Conservation (phyloP, 2,329 filamentous ascomycete genomes). For the Fusarium foetens region DNA sequence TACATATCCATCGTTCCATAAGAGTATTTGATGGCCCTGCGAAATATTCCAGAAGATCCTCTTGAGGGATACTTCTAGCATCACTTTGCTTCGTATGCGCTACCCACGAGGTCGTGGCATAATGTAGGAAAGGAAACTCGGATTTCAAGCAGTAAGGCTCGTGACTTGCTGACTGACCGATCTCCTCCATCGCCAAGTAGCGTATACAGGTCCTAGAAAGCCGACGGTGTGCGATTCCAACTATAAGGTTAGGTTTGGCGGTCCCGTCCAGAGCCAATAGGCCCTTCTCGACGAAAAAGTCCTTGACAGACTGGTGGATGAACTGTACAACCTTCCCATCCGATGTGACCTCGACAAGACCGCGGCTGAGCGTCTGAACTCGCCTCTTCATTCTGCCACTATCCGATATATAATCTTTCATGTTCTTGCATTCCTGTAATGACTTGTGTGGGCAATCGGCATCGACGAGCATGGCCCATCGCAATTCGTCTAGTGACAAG, state of each 20-base stretch:
- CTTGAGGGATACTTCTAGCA: background rate
- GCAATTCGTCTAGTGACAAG: too few relatives aligned
- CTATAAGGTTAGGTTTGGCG: background rate
- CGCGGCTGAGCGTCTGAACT: too few relatives aligned
- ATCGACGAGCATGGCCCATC: too few relatives aligned
- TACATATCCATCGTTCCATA: background rate
- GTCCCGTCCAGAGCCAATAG: background rate
- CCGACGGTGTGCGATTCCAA: background rate
- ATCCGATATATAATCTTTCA: too few relatives aligned
- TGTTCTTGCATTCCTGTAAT: too few relatives aligned
- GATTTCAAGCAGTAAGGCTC: background rate
- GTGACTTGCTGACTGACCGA: background rate
- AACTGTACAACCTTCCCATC: too few relatives aligned
- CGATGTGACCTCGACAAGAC: too few relatives aligned
- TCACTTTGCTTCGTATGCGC: background rate
- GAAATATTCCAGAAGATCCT: background rate
- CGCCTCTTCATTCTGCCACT: too few relatives aligned
- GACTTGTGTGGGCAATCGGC: too few relatives aligned
- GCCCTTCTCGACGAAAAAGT: background rate
- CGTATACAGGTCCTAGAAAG: background rate
- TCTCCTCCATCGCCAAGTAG: background rate
- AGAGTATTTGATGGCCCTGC: background rate
- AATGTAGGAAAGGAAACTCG: background rate
- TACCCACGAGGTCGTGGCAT: background rate
- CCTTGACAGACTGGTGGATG: too few relatives aligned